A percentile compares a stretch with the other conserved stretches of the same genome.
Evolutionary conservation across 2,329 filamentous ascomycete genomes (phyloP).

Genomic region (Pseudogymnoascus sp.): DNA sequence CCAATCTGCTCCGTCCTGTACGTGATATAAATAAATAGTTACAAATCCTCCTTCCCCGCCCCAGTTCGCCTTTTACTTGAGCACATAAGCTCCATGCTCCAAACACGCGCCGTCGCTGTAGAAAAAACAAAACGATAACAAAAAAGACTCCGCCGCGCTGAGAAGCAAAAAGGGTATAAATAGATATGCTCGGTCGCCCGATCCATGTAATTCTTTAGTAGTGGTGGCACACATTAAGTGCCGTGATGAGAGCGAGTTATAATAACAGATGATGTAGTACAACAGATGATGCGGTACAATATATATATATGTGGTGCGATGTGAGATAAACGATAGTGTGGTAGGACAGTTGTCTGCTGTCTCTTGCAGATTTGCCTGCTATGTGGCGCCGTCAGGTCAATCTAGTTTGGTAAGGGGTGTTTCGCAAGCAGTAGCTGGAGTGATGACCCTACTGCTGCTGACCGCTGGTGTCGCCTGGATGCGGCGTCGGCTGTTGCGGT

Average conservation of each 20-base stretch:
- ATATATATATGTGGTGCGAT: not conserved
- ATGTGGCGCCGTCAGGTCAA: not conserved
- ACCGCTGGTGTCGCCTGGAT: not conserved
- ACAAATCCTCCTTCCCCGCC: not conserved
- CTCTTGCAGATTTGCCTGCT: not conserved
- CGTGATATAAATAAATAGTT: constrained; percentile 3
- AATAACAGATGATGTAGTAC: not conserved
- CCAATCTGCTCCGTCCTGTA: not conserved
- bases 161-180: constrained; percentile 4
- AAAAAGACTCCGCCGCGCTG: not conserved
- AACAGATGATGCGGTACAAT: not conserved
- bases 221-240: not conserved
- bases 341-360: not conserved
- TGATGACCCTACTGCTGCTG: not conserved
- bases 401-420: not conserved
- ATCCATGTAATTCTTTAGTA: not conserved
- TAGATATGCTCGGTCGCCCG: constrained; percentile 2
- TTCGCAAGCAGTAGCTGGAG: not conserved
- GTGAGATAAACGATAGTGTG: not conserved
- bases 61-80: not conserved
- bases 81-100: constrained; percentile 1
- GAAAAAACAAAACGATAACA: not conserved
- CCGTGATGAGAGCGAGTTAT: not conserved
- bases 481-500: not conserved
- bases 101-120: not conserved